phyloP scores from a whole-genome alignment of 73 alveolate genomes.

The Paramecium biaurelia region DNA sequence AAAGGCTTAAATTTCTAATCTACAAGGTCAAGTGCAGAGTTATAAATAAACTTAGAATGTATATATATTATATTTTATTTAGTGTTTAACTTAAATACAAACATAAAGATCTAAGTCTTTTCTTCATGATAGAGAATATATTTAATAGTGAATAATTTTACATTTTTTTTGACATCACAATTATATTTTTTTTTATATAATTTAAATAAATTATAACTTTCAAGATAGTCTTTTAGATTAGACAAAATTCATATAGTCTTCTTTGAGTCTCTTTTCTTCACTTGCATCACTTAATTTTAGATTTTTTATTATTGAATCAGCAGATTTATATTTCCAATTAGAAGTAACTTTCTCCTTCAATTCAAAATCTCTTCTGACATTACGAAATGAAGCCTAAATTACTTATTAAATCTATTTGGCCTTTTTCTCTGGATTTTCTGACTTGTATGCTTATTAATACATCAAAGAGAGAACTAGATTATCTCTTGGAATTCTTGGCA shows the following conservation, averaged over 20 bases:
- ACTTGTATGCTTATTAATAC: slow-evolving; percentile 25
- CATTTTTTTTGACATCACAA: neutral
- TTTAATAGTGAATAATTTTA: neutral
- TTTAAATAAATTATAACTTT: neutral
- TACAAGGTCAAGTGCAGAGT: neutral
- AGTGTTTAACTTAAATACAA: neutral
- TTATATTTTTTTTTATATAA: neutral
- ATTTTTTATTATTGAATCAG: neutral
- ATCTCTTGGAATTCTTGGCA: slow-evolving; percentile 38
- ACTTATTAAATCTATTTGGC: slow-evolving; percentile 41
- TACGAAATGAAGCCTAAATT: slow-evolving; percentile 15
- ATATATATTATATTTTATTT: neutral
- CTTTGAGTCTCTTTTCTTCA: neutral
- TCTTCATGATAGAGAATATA: neutral
- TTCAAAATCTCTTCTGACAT: slow-evolving; percentile 17
- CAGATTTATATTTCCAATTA: neutral
- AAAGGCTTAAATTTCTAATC: slow-evolving; percentile 25
- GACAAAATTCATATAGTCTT: slow-evolving; percentile 29
- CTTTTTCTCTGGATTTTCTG: slow-evolving; percentile 22
- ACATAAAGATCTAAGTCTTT: neutral
- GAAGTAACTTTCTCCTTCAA: neutral
- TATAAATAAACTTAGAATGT: neutral
- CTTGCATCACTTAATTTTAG: neutral
- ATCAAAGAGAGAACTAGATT: slow-evolving; percentile 3
- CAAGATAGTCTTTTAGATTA: neutral